These are phyloP conservation scores for Diddensiella santjacobensis DNA, from an alignment of 805 yeast species.

Conservation along the genomic window DNA sequence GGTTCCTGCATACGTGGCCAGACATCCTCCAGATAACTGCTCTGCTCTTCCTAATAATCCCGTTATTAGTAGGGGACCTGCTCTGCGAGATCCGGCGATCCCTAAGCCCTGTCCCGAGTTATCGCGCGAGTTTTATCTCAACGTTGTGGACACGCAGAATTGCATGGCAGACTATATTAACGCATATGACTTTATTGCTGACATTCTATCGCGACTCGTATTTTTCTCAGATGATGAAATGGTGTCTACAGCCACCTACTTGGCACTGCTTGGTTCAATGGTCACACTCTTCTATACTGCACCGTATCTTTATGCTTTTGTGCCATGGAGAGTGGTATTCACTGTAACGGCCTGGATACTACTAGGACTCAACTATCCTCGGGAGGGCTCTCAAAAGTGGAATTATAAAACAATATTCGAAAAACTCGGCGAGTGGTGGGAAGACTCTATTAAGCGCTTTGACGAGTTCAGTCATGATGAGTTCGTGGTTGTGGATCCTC, in stretches of 20 bases:
- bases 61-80: constrained; percentile 45
- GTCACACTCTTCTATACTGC: constrained; percentile 29
- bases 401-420: neutral
- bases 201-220: constrained; percentile 51
- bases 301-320: constrained; percentile 26
- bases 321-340: constrained; percentile 39
- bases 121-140: constrained; percentile 70
- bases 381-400: neutral
- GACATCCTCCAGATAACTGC: constrained; percentile 64
- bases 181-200: constrained; percentile 54
- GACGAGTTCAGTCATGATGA: constrained; percentile 35
- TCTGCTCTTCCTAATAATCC: constrained; percentile 36
- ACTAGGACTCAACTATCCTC: neutral
- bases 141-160: constrained; percentile 81
- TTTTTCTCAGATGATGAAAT: constrained; percentile 55
- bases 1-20: constrained; percentile 59
- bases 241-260: constrained; percentile 50
- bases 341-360: constrained; percentile 48
- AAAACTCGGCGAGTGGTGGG: neutral
- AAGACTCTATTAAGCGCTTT: neutral
- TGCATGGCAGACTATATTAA: constrained; percentile 64
- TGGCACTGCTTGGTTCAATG: constrained; percentile 35
- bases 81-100: constrained; percentile 43
- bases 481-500: constrained; percentile 39
- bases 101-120: constrained; percentile 77